Evolutionary conservation across 495 filamentous ascomycete species (phyloP).

Genomic region (Friedmanniomyces simplex): DNA sequence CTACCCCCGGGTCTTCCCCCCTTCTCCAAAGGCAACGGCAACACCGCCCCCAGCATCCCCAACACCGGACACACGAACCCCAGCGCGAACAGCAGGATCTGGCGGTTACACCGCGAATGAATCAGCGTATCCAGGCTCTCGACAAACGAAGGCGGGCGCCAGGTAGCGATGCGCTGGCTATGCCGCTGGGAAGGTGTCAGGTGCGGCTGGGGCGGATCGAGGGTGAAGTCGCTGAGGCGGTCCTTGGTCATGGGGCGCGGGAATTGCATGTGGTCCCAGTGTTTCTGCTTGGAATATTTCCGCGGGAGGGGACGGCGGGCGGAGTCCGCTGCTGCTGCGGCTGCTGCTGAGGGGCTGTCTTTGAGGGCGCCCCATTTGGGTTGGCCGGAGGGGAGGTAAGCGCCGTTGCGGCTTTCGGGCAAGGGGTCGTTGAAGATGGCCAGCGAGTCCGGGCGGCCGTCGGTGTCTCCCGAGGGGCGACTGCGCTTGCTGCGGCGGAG

Average conservation of each 20-base stretch:
- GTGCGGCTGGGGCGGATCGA: slow-evolving; percentile 8
- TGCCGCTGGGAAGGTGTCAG: slow-evolving; percentile 2
- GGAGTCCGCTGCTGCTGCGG: background rate
- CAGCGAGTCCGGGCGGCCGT: slow-evolving; percentile 12
- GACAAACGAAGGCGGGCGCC: slow-evolving; percentile 42
- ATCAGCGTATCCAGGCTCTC: slow-evolving; percentile 48
- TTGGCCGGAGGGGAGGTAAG: slow-evolving; percentile 11
- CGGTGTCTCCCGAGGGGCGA: slow-evolving; percentile 7
- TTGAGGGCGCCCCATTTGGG: slow-evolving; percentile 17
- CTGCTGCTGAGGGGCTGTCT: background rate
- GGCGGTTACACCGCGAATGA: slow-evolving; percentile 61
- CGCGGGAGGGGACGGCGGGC: slow-evolving; percentile 10
- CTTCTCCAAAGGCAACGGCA: slow-evolving; percentile 87
- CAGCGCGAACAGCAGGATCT: slow-evolving; percentile 76
- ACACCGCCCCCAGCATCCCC: slow-evolving; percentile 77
- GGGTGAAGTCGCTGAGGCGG: slow-evolving; percentile 9
- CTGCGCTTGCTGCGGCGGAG: slow-evolving; percentile 1
- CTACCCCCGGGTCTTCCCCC: too few species aligned
- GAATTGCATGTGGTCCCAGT: slow-evolving; percentile 15
- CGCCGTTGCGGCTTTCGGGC: background rate
- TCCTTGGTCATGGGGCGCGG: slow-evolving; percentile 21
- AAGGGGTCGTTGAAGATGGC: slow-evolving; percentile 18
- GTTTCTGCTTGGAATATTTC: slow-evolving; percentile 20
- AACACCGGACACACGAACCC: slow-evolving; percentile 81
- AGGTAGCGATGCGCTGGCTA: slow-evolving; percentile 4